Percentiles rank a stretch among this genome's conserved stretches.
phyloP scores from a whole-genome alignment of 208 protist genomes.

The Strigomonas galati region DNA sequence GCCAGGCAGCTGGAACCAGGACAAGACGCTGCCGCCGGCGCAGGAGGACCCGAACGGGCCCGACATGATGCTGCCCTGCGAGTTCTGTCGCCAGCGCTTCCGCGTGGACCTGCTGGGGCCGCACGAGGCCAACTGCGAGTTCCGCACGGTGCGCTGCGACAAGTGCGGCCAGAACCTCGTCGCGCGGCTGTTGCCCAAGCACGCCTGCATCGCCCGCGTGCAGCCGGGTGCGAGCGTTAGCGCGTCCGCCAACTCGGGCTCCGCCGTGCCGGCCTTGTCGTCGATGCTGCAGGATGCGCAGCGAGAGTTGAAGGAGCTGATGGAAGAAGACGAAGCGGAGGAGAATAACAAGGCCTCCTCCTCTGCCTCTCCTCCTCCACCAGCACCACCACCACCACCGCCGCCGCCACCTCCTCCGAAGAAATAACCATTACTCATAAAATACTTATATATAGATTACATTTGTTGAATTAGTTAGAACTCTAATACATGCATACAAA shows the following conservation, averaged over 20 bases:
- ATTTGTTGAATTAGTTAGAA: neutral
- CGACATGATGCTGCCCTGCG: slow-evolving; percentile 16
- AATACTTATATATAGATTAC: neutral
- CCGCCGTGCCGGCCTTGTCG: slow-evolving; percentile 36
- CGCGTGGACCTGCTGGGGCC: neutral
- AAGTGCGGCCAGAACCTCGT: slow-evolving; percentile 3
- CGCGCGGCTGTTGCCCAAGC: neutral
- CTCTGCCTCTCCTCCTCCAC: neutral
- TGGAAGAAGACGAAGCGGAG: slow-evolving; percentile 50
- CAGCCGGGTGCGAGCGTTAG: neutral
- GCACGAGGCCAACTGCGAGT: slow-evolving; percentile 37
- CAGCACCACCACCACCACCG: neutral
- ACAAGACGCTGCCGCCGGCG: slow-evolving; percentile 4
- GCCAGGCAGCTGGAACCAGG: too few relatives aligned
- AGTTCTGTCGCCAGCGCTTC: slow-evolving; percentile 33
- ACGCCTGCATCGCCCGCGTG: neutral
- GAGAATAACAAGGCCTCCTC: neutral
- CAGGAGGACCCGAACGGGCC: slow-evolving; percentile 2
- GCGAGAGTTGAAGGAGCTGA: slow-evolving; percentile 47
- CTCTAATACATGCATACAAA: slow-evolving; percentile 5
- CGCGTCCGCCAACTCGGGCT: slow-evolving; percentile 18
- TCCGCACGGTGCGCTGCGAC: slow-evolving; percentile 6
- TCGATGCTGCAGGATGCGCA: slow-evolving; percentile 67
- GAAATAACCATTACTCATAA: too few relatives aligned
- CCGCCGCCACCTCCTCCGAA: neutral